Conservation (phyloP, 2,329 filamentous ascomycete species). For the Cladosporium sp. region DNA sequence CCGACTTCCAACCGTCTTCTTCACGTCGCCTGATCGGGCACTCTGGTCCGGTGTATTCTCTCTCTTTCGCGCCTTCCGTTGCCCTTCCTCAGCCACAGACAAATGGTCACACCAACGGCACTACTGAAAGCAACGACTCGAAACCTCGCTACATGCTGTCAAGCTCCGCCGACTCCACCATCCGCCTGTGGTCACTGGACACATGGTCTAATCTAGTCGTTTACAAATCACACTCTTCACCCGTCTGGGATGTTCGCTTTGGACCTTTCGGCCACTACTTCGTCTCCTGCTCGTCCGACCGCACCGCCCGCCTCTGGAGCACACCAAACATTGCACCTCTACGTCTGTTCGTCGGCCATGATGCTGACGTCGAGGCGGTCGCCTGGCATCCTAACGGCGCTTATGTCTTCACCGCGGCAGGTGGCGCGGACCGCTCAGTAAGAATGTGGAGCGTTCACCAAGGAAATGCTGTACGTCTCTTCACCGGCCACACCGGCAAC, state of each 20-base stretch:
- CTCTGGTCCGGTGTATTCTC: constrained; percentile 80
- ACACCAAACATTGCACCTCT: constrained; percentile 89
- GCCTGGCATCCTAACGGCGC: constrained; percentile 92
- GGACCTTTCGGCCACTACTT: constrained; percentile 96
- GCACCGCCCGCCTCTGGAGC: constrained; percentile 84
- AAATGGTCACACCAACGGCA: constrained; percentile 35
- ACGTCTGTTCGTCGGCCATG: constrained; percentile 85
- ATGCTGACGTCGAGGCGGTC: constrained; percentile 87
- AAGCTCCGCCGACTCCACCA: constrained; percentile 77
- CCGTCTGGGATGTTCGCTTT: constrained; percentile 85
- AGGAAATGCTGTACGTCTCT: constrained; percentile 82
- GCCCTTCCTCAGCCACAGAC: constrained; percentile 34
- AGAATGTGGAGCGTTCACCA: constrained; percentile 96
- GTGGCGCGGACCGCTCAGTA: constrained; percentile 76
- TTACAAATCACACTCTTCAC: constrained; percentile 88
- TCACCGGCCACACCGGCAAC: constrained; percentile 85
- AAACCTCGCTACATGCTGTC: constrained; percentile 77
- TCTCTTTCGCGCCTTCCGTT: constrained; percentile 78
- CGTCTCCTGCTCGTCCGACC: constrained; percentile 79
- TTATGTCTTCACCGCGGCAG: constrained; percentile 86
- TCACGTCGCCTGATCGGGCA: constrained; percentile 82
- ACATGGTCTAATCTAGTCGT: constrained; percentile 89
- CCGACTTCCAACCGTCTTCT: constrained; percentile 58
- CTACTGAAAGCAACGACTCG: constrained; percentile 39
- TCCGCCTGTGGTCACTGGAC: constrained; percentile 90